Base-by-base conservation (phyloP, 1,139 yeast species). In the Hyphopichia burtonii region DNA sequence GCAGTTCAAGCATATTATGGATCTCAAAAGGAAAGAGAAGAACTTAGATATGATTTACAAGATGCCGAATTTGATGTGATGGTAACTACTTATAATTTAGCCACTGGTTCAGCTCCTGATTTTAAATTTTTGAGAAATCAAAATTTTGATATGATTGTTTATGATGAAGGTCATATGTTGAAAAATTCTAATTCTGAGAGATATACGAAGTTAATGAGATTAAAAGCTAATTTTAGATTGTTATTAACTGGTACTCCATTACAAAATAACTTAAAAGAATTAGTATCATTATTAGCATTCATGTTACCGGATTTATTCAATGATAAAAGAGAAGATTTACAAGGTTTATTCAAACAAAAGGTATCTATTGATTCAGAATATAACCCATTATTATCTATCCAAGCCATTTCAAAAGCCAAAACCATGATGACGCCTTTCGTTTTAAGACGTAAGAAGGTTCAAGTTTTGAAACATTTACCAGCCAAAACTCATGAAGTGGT, bases 361-460 rank as follows among this genome's bases (percentile, higher is more conserved):
- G 89, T 89, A 10, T 81, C 82, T 40, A 85, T 95, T 2, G 70
- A 71, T 34, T 71, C 66, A 38, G 71, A 68, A 37, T 86, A 82
- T 54, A 87, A 86, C 54, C 97, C 96, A 2, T 73, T 93, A 41
- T 68, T 93, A 38, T 89, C 98, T 0, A 84, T 85, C 51, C 96
- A 93, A 63, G 95, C 99, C 1, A 90, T 93, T 46, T 78, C 82
- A 35, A 86, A 90, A 57, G 99, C 99, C 6, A 89, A 88, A 61
- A 85, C 94, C 3, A 93, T 93, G 97, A 93, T 93, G 99, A 86
- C 96, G 2, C 99, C 99, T 4, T 93, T 93, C 67, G 93, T 93
- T 9, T 71, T 93, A 54, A 78, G 99, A 61, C 82, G 99, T 60
- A 86, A 86, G 57, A 93, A 93, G 66, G 86, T 81, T 44, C 98